phyloP scores from a whole-genome alignment of 2,329 filamentous ascomycete genomes.

The Chaetomiaceae sp. region DNA sequence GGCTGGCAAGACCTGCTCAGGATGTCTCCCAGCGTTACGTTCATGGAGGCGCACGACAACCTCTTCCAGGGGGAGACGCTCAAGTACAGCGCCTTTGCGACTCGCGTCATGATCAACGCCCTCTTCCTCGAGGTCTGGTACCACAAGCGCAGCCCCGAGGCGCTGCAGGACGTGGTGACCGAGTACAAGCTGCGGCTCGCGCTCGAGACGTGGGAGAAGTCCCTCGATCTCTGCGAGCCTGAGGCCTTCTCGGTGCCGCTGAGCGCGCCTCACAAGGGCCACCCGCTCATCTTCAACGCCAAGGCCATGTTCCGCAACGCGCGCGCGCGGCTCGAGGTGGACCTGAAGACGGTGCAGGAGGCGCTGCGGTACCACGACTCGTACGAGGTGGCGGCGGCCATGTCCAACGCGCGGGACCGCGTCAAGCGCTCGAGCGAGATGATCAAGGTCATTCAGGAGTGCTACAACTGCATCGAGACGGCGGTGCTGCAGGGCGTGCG shows the following conservation, averaged over 20 bases:
- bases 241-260: conserved; percentile 84
- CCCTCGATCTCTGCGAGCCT: conserved; percentile 85
- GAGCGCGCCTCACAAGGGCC: conserved; percentile 90
- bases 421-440: conserved; percentile 95
- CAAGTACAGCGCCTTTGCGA: conserved; percentile 93
- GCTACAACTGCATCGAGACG: conserved; percentile 96
- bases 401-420: conserved; percentile 89
- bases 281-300: conserved; percentile 95
- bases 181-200: conserved; percentile 97
- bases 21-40: conserved; percentile 70
- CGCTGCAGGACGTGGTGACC: conserved; percentile 92
- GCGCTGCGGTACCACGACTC: conserved; percentile 94
- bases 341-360: conserved; percentile 93
- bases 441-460: conserved; percentile 97
- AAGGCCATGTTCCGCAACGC: conserved; percentile 97
- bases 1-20: conserved; percentile 79
- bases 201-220: conserved; percentile 98
- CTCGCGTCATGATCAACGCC: conserved; percentile 97
- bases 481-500: conserved; percentile 90
- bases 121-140: conserved; percentile 98
- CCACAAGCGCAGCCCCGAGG: conserved; percentile 96
- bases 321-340: conserved; percentile 84
- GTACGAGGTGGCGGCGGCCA: conserved; percentile 93
- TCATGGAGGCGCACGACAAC: conserved; percentile 90
- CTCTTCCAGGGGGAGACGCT: conserved; percentile 90